phyloP scores from a whole-genome alignment of 768 basidiomycete genomes.

The Arthromyces matolae region DNA sequence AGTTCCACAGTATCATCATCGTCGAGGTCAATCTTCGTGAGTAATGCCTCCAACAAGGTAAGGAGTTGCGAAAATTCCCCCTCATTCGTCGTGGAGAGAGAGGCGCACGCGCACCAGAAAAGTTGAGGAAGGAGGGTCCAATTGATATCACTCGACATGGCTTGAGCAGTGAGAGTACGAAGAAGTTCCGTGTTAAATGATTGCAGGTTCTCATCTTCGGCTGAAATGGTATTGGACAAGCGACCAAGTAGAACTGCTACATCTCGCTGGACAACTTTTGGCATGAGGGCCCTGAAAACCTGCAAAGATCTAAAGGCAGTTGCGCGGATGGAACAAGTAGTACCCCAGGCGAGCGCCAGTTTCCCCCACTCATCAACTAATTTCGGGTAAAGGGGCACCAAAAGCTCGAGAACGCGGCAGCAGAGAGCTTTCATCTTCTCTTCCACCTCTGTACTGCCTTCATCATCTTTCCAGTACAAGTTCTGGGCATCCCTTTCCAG shows the following conservation, averaged over 20 bases:
- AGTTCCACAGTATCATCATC: slow-evolving; percentile 64
- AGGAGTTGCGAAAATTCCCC: slow-evolving; percentile 71
- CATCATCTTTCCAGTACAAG: slow-evolving; percentile 73
- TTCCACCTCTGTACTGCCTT: slow-evolving; percentile 49
- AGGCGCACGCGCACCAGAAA: slow-evolving; percentile 84
- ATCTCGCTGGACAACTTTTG: slow-evolving; percentile 64
- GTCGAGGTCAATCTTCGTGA: slow-evolving; percentile 68
- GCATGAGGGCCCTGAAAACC: slow-evolving; percentile 79
- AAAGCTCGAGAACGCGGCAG: slow-evolving; percentile 57
- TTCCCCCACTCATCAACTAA: slow-evolving; percentile 77
- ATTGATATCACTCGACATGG: slow-evolving; percentile 53
- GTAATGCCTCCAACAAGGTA: slow-evolving; percentile 58
- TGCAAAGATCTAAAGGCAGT: slow-evolving; percentile 88
- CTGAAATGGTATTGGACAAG: slow-evolving; percentile 79
- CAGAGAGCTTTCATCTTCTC: slow-evolving; percentile 70
- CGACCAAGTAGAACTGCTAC: slow-evolving; percentile 79
- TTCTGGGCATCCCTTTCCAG: slow-evolving; percentile 57
- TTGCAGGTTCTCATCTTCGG: slow-evolving; percentile 72
- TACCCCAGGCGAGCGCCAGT: slow-evolving; percentile 79
- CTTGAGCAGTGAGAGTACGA: slow-evolving; percentile 64
- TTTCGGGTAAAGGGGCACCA: slow-evolving; percentile 67
- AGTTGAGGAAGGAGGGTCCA: slow-evolving; percentile 69
- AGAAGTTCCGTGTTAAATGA: slow-evolving; percentile 82
- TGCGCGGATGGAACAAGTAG: slow-evolving; percentile 80
- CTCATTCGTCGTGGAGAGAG: slow-evolving; percentile 79